Evolutionary conservation across 1,139 yeast species (phyloP), one percentile per base, ranked within the genome.

Genomic region (Pichia sp.): DNA sequence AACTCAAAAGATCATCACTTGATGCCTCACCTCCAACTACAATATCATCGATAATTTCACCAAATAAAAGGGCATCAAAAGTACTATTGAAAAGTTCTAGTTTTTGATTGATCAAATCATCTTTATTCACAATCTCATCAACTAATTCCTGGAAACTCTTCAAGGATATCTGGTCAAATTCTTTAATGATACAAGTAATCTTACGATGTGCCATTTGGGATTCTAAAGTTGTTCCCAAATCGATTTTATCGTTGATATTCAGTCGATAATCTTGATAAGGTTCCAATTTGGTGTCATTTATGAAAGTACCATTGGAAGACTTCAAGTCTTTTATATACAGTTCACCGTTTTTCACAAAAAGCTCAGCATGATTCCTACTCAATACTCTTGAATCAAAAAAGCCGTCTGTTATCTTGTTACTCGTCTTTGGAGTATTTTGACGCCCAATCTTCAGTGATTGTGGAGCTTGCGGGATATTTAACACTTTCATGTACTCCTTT

Each of bases 301-400:
- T 76, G 59, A 84, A 93, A 0, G 98, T 91, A 10, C 99, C 99
- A 62, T 91, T 91, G 18, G 96, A 84, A 8, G 95, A 83, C 40
- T 88, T 86, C 52, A 88, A 71, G 62, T 91, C 99, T 52, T 81
- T 77, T 32, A 91, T 72, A 73, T 74, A 85, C 28, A 91, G 71
- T 45, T 72, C 72, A 11, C 64, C 65, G n/a, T 77, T 67, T 31
- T 49, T 53, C 32, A 88, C 79, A 68, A 77, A 85, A 48, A 91
- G 66, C 52, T 85, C 91, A 0, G 99, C 99, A 63, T 91, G 99
- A 55, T 84, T 91, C 50, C 99, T 69, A 35, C 95, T 82, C 39
- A 91, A 71, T 12, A 93, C 98, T 31, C 98, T 69, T 8, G 96
- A 86, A 59, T 91, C 98, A 57, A 91, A 91, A 60, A 76, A 89